These are phyloP conservation scores for Hypoxylon sp. DNA, from an alignment of 2,329 filamentous ascomycete genomes.

Conservation along the genomic window DNA sequence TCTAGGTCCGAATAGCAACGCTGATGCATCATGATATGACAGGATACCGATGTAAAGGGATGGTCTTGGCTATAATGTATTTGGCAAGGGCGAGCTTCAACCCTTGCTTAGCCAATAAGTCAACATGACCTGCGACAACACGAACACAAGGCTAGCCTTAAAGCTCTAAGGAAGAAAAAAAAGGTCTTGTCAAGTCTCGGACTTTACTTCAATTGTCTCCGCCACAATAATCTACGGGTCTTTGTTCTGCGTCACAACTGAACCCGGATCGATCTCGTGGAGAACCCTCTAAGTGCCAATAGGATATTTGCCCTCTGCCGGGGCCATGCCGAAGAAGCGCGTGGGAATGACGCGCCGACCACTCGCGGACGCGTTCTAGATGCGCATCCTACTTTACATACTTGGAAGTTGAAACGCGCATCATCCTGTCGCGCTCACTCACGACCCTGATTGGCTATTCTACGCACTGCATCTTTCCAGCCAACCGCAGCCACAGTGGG, in stretches of 20 bases:
- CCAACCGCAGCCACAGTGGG: conserved; percentile 30
- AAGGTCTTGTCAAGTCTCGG: conserved; percentile 18
- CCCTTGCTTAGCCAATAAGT: conserved; percentile 32
- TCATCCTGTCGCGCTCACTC: conserved; percentile 24
- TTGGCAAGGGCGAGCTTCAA: conserved; percentile 18
- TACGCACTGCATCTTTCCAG: conserved; percentile 29
- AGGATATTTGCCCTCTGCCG: conserved; percentile 34
- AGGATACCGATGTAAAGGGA: conserved; percentile 36
- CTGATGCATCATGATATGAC: conserved; percentile 26
- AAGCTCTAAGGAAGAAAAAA: conserved; percentile 14
- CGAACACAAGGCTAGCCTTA: conserved; percentile 38
- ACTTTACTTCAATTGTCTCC: conserved; percentile 27
- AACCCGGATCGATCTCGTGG: conserved; percentile 34
- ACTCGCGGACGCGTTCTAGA: conserved; percentile 35
- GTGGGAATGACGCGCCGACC: conserved; percentile 38
- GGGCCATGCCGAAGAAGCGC: conserved; percentile 33
- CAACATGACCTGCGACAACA: conserved; percentile 15
- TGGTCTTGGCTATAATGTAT: conserved; percentile 20
- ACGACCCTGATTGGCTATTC: conserved; percentile 34
- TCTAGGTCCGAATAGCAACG: conserved; percentile 25
- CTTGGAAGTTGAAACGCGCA: conserved; percentile 39
- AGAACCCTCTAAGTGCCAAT: conserved; percentile 32
- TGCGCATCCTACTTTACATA: conserved; percentile 13
- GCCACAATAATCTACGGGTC: conserved; percentile 35
- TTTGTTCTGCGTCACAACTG: conserved; percentile 17